Conservation (phyloP, 192 early-diverging fungal species). For the Dissophora globulifera region DNA sequence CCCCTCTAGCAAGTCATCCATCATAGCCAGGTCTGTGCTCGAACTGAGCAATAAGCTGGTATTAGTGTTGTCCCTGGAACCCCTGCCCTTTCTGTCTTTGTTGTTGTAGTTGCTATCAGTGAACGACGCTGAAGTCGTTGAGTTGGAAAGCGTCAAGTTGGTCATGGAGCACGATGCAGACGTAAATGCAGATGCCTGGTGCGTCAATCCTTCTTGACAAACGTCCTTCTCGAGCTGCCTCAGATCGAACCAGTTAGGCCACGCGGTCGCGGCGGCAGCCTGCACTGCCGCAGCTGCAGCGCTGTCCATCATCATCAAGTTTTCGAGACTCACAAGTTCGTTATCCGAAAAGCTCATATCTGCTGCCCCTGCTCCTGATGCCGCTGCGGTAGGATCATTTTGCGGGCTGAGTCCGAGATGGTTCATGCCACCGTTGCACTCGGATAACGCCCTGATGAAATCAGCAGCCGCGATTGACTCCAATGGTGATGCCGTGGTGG, state of each 20-base stretch:
- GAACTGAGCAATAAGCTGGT: slow-evolving; percentile 33
- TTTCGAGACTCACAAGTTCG: slow-evolving; percentile 33
- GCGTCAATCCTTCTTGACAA: slow-evolving; percentile 13
- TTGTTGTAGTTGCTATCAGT: too few relatives aligned
- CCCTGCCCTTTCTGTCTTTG: too few relatives aligned
- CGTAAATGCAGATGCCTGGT: slow-evolving; percentile 17
- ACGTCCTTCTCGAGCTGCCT: slow-evolving; percentile 44
- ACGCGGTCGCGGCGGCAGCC: slow-evolving; percentile 28
- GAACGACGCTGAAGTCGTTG: slow-evolving; percentile 20
- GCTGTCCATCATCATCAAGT: slow-evolving; percentile 44
- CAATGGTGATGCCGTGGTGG: background rate
- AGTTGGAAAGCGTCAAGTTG: slow-evolving; percentile 18
- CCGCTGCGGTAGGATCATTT: too few relatives aligned
- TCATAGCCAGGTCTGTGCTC: slow-evolving; percentile 37
- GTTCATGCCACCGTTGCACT: slow-evolving; percentile 29
- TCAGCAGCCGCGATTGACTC: slow-evolving; percentile 30
- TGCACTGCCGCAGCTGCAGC: slow-evolving; percentile 28
- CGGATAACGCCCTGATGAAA: slow-evolving; percentile 40
- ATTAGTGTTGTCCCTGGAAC: background rate
- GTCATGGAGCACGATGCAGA: slow-evolving; percentile 30
- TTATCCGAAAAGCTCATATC: background rate
- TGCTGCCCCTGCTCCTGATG: background rate
- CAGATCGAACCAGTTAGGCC: slow-evolving; percentile 53
- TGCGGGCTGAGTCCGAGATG: slow-evolving; percentile 11
- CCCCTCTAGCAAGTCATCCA: slow-evolving; percentile 23